Evolutionary conservation across 1,284 basidiomycete genomes (phyloP), one percentile per base, ranked within the genome.

Genomic region (Macrocystidia cucumis): DNA sequence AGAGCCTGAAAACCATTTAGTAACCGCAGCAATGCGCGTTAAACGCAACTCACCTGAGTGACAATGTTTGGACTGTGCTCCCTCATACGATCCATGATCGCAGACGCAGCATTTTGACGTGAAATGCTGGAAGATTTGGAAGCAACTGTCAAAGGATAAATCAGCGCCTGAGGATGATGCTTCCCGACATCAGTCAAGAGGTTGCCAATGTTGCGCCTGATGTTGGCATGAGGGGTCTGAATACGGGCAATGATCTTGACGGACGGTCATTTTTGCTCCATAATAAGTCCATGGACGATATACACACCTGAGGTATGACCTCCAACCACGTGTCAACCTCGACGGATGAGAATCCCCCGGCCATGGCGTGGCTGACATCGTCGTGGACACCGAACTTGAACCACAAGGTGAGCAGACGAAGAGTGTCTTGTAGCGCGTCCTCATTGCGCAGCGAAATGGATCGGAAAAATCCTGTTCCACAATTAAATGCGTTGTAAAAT

Each of bases 301-400:
- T 12, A 42, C 66, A 42, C 54, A 88, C 90, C 72, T 95, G 93
- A 25, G 96, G 96, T 42, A 98, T 92, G 43, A 99, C 96, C 51
- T 98, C 93, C 23, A 99, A 72, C 96, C 96, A 99, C 0, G 95
- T 98, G 53, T 98, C 93, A 33, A 99, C 83, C 52, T 90, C 90
- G 34, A 99, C 91, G 19, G 78, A 83, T 1, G 78, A 76, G 60
- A 98, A 92, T 1, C 95, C 96, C 42, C 71, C 80, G 34, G 75
- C 78, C 66, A 99, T 93, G 0, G 92, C 90, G 49, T 88, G 74
- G 51, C 85, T 90, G 44, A 99, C 92, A 40, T 92, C 86, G 34
- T 88, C 80, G 47, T 96, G 84, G 32, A 84, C 80, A 9, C 96
- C 96, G 55, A 89, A 98, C 54, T 96, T 96, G 73, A 99, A 99